Base-by-base conservation (phyloP, 2,329 filamentous ascomycete genomes). In the Penicillium sclerotiorum region DNA sequence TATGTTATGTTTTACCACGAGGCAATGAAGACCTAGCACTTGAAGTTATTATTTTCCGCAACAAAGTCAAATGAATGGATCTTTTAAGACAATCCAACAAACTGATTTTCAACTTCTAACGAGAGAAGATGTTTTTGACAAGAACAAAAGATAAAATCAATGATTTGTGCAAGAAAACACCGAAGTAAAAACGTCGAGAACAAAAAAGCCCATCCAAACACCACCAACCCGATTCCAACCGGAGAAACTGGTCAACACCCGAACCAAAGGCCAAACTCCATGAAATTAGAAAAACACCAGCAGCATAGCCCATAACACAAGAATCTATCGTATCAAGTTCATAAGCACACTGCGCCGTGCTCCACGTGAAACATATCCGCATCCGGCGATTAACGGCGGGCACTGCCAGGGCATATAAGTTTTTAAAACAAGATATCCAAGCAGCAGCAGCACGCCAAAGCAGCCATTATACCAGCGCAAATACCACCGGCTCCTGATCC, bases 371-470 rank as follows among this genome's bases (percentile, higher is more conserved):
- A n/a, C 33, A 6, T 27, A 37, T n/a, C 32, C 43, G 33, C 33
- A 36, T 30, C 32, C 43, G 25, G 23, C 35, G 43, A 36, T 12
- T 9, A 48, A n/a, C 30, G 15, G n/a, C 28, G 28, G 36, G 11
- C 27, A 12, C 25, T 12, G 8, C 7, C 20, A n/a, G n/a, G n/a
- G n/a, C n/a, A n/a, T n/a, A n/a, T n/a, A n/a, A n/a, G n/a, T n/a
- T n/a, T n/a, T 45, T 69, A 74, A 49, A 75, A 76, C 45, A 76
- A 57, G 42, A 74, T 69, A 65, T 78, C 76, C 65, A 78, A 68
- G 62, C 76, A 79, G 60, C 76, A 79, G 58, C 76, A 79, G 56
- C 75, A 77, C 8, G 76, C 76, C 48, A 77, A 45, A 15, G 73
- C 75, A 39, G 73, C 75, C 57, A 77, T 60, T 13, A 79, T 65